Percentiles rank a stretch among this genome's conserved stretches.
These are phyloP conservation scores for Corylus heterophylla DNA, from an alignment of 306 rosid genomes.

Conservation along the genomic window DNA sequence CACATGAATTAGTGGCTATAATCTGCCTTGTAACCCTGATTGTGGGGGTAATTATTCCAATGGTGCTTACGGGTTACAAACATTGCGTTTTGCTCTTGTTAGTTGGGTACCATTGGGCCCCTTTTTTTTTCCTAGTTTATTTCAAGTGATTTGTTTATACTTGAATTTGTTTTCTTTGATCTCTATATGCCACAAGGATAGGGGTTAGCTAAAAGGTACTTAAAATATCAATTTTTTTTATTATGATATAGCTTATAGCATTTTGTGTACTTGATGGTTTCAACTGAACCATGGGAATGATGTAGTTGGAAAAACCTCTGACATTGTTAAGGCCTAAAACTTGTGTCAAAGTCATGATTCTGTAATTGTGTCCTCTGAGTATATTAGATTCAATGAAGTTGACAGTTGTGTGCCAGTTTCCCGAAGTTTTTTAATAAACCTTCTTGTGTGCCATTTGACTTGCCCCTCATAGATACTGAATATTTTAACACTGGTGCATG, in stretches of 20 bases:
- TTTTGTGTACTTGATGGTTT: slow-evolving; percentile 3
- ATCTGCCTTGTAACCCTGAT: neutral
- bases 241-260: neutral
- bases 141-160: neutral
- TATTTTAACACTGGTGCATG: slow-evolving; percentile 25
- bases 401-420: neutral
- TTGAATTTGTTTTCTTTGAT: neutral
- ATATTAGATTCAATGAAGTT: neutral
- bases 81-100: neutral
- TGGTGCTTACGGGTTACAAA: neutral
- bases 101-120: no score
- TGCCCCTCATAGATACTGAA: slow-evolving; percentile 23
- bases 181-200: neutral
- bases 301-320: slow-evolving; percentile 1
- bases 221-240: neutral
- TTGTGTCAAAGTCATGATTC: neutral
- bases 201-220: neutral
- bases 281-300: slow-evolving; percentile 7
- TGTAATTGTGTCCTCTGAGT: neutral
- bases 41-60: neutral
- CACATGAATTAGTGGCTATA: neutral
- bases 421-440: neutral
- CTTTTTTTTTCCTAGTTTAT: no score
- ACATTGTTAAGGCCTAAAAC: slow-evolving; percentile 5
- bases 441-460: slow-evolving; percentile 1